Percentiles rank a stretch among this genome's conserved stretches.
Conservation (phyloP, 2,329 filamentous ascomycete species). For the Aspergillus amoenus region DNA sequence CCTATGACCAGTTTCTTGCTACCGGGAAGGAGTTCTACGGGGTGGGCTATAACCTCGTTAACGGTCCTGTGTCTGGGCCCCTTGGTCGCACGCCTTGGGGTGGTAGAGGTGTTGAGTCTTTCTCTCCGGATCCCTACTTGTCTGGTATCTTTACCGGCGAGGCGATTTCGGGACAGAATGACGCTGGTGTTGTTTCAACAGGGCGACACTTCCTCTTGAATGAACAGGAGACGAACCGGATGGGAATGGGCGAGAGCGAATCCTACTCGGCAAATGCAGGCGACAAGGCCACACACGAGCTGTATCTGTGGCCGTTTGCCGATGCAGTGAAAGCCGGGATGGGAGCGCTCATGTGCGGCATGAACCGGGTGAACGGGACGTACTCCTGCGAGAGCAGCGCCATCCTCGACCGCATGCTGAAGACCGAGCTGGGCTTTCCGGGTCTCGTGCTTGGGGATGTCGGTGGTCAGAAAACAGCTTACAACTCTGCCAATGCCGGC, state of each 20-base stretch:
- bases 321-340: constrained; percentile 60
- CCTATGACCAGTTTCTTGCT: neutral
- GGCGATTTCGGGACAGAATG: neutral
- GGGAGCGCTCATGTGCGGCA: neutral
- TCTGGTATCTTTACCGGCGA: constrained; percentile 40
- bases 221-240: constrained; percentile 54
- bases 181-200: neutral
- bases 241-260: constrained; percentile 30
- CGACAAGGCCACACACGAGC: constrained; percentile 64
- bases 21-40: neutral
- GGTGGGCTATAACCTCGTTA: neutral
- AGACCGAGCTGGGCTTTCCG: constrained; percentile 74
- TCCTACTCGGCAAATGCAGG: constrained; percentile 59
- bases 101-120: constrained; percentile 46
- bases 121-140: constrained; percentile 42
- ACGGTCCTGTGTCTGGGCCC: constrained; percentile 41
- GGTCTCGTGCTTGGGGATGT: neutral
- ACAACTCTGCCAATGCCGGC: constrained; percentile 15
- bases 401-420: constrained; percentile 71
- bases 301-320: constrained; percentile 67
- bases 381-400: constrained; percentile 79
- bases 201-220: constrained; percentile 54
- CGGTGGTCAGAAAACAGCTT: neutral
- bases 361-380: constrained; percentile 70
- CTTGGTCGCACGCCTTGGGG: constrained; percentile 39